phyloP scores from a whole-genome alignment of 2,329 filamentous ascomycete species.

The Tolypocladium guangdongense region DNA sequence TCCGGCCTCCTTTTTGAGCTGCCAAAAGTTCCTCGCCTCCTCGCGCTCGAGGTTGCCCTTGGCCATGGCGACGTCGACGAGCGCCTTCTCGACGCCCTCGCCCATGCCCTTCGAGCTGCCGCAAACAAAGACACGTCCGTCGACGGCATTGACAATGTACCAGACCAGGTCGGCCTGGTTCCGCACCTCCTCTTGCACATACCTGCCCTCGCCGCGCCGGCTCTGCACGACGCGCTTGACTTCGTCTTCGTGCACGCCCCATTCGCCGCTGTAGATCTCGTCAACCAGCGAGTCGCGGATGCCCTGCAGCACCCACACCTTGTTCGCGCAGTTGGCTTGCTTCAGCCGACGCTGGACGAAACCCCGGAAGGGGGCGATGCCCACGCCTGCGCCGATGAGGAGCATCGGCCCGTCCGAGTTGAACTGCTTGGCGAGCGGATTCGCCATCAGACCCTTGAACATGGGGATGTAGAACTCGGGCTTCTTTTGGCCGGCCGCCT shows the following conservation, averaged over 20 bases:
- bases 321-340: constrained; percentile 93
- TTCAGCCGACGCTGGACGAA: constrained; percentile 92
- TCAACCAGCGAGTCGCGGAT: constrained; percentile 90
- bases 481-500: constrained; percentile 44
- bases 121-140: constrained; percentile 92
- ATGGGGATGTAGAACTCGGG: constrained; percentile 74
- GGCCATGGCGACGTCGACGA: constrained; percentile 83
- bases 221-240: constrained; percentile 75
- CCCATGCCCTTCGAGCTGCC: constrained; percentile 95
- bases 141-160: constrained; percentile 94
- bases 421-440: constrained; percentile 86
- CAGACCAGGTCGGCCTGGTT: constrained; percentile 93
- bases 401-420: constrained; percentile 94
- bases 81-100: constrained; percentile 80
- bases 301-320: constrained; percentile 93
- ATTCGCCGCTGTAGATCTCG: constrained; percentile 93
- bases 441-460: constrained; percentile 98
- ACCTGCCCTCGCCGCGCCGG: constrained; percentile 67
- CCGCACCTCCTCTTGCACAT: constrained; percentile 91
- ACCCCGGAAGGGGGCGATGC: constrained; percentile 92
- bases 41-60: constrained; percentile 79
- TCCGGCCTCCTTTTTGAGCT: constrained; percentile 79
- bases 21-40: constrained; percentile 82
- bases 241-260: constrained; percentile 84
- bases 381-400: constrained; percentile 89